Evolutionary conservation across 2,329 filamentous ascomycete species (phyloP).

Genomic region (Fusarium coicis): DNA sequence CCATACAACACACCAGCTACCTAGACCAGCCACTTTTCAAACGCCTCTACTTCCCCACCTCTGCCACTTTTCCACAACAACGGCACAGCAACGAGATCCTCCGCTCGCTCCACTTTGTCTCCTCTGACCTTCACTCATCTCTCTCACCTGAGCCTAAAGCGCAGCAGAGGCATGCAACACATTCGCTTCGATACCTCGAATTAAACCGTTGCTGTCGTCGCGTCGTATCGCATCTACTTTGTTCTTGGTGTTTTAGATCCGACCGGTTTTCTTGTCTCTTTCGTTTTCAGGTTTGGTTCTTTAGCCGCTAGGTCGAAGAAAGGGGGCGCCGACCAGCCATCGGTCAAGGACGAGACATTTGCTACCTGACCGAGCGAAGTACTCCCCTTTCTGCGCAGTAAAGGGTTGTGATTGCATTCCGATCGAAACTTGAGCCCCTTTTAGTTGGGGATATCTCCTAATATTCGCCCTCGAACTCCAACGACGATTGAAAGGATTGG

Average conservation of each 20-base stretch:
- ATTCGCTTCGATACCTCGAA: slow-evolving; percentile 26
- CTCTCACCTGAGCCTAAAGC: slow-evolving; percentile 12
- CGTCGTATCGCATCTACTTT: neutral
- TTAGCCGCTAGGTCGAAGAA: slow-evolving; percentile 29
- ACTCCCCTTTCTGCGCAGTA: slow-evolving; percentile 12
- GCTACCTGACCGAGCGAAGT: slow-evolving; percentile 2
- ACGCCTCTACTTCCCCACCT: slow-evolving; percentile 2
- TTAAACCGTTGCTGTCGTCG: slow-evolving; percentile 11
- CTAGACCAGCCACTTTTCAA: slow-evolving; percentile 26
- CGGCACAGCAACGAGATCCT: slow-evolving; percentile 42
- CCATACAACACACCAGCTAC: slow-evolving; percentile 18
- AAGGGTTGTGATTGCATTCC: slow-evolving; percentile 36
- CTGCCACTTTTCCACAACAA: slow-evolving; percentile 31
- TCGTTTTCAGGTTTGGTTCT: slow-evolving; percentile 1
- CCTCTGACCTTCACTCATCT: slow-evolving; percentile 21
- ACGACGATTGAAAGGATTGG: slow-evolving; percentile 9
- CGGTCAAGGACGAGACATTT: slow-evolving; percentile 36
- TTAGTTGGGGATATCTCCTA: neutral
- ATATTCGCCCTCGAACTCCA: slow-evolving; percentile 14
- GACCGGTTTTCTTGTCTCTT: neutral
- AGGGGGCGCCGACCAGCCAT: slow-evolving; percentile 22
- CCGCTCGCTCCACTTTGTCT: slow-evolving; percentile 26
- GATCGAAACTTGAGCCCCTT: slow-evolving; percentile 9
- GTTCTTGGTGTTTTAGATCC: slow-evolving; percentile 9
- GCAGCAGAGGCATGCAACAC: slow-evolving; percentile 33